Conservation (phyloP, 257 asterid species). For the Phtheirospermum japonicum region DNA sequence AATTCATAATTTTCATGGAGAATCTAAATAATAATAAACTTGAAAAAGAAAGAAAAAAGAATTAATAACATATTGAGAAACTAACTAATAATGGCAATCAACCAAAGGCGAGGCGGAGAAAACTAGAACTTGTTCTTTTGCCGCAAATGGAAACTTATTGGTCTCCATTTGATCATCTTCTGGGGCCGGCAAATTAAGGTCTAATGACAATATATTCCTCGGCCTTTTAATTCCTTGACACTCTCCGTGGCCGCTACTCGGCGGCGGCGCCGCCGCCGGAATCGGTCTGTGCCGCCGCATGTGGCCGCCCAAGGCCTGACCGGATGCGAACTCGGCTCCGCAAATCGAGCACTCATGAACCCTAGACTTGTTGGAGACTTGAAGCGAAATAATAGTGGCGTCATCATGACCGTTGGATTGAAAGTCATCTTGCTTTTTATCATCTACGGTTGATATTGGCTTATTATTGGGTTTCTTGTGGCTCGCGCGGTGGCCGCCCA, state of each 20-base stretch:
- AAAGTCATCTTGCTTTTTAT: background rate
- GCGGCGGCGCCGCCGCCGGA: background rate
- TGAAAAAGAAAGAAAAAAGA: slow-evolving; percentile 27
- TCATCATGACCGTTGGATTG: slow-evolving; percentile 20
- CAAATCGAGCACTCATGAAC: slow-evolving; percentile 85
- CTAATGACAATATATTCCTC: background rate
- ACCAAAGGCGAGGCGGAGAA: background rate
- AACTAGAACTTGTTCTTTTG: background rate
- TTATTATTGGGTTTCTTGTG: slow-evolving; percentile 62
- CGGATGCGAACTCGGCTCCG: slow-evolving; percentile 79
- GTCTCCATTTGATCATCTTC: background rate
- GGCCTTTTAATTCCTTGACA: background rate
- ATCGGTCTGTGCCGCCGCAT: slow-evolving; percentile 92
- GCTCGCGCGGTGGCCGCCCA: slow-evolving; percentile 94
- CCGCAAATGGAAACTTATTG: background rate
- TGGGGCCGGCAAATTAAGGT: background rate
- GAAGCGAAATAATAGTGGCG: slow-evolving; percentile 48
- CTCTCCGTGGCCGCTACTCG: no score
- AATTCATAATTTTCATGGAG: slow-evolving; percentile 36
- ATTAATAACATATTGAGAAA: slow-evolving; percentile 2
- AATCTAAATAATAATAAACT: slow-evolving; percentile 20
- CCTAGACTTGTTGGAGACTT: slow-evolving; percentile 46
- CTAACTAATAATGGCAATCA: slow-evolving; percentile 20
- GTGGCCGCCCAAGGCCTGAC: slow-evolving; percentile 96
- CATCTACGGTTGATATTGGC: background rate